Evolutionary conservation across 768 basidiomycete species (phyloP).

Genomic region (Macrolepiota albuminosa): DNA sequence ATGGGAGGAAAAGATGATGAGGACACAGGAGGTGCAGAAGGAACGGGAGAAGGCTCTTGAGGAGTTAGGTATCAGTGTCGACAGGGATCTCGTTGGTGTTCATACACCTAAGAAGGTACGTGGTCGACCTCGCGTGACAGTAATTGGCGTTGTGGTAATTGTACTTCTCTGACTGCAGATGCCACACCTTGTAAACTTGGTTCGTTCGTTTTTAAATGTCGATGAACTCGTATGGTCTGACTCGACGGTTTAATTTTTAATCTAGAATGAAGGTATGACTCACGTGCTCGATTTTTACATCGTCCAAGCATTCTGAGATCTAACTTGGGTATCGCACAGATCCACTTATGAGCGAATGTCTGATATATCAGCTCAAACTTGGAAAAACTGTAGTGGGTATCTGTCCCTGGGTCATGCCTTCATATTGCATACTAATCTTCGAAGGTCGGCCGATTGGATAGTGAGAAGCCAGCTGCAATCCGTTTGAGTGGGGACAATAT

Average conservation of each 20-base stretch:
- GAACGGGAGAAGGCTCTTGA: conserved; percentile 97
- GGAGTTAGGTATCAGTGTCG: conserved; percentile 95
- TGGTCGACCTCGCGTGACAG: conserved; percentile 14
- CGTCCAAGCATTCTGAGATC: conserved; percentile 7
- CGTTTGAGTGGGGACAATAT: conserved; percentile 92
- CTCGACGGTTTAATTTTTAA: conserved; percentile 9
- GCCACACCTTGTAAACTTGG: conserved; percentile 92
- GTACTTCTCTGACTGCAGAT: conserved; percentile 44
- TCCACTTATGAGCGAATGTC: conserved; percentile 94
- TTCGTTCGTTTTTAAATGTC: conserved; percentile 34
- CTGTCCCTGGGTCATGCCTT: not conserved
- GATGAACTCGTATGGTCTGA: conserved; percentile 12
- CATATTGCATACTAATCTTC: not conserved
- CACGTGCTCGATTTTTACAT: conserved; percentile 3
- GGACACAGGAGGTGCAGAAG: conserved; percentile 92
- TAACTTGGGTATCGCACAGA: conserved; percentile 39
- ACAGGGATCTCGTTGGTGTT: conserved; percentile 94
- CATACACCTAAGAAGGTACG: conserved; percentile 95
- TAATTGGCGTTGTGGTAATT: conserved; percentile 6
- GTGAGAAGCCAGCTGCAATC: conserved; percentile 78
- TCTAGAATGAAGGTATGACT: conserved; percentile 65
- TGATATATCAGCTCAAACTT: conserved; percentile 52
- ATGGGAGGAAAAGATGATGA: conserved; percentile 90
- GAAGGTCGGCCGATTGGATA: conserved; percentile 86
- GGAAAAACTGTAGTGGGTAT: conserved; percentile 21